Conservation (phyloP, 2,329 filamentous ascomycete species). For the Diatrype stigma region DNA sequence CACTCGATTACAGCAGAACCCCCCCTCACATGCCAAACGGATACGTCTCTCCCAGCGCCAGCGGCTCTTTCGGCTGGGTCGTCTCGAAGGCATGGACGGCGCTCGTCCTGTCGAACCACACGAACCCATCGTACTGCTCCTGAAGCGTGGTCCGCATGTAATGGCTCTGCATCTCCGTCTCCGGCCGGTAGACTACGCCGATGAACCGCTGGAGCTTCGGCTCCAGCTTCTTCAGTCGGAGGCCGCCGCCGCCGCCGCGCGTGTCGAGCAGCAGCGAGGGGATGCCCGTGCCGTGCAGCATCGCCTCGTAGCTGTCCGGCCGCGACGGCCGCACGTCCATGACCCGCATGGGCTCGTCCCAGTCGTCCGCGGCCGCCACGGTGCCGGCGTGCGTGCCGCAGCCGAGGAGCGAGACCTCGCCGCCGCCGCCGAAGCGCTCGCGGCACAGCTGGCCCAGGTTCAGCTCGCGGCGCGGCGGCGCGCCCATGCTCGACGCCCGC, state of each 20-base stretch:
- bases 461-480: conserved; percentile 35
- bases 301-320: conserved; percentile 43
- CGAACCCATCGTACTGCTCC: conserved; percentile 44
- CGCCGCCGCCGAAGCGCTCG: conserved; percentile 8
- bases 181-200: conserved; percentile 47
- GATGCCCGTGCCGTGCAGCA: conserved; percentile 43
- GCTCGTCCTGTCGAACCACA: conserved; percentile 45
- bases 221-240: conserved; percentile 26
- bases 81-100: conserved; percentile 42
- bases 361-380: conserved; percentile 46
- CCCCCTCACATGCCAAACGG: conserved; percentile 41
- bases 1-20: too few relatives aligned
- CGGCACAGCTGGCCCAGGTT: conserved; percentile 51
- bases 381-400: conserved; percentile 47
- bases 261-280: conserved; percentile 43
- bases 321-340: conserved; percentile 44
- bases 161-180: conserved; percentile 45
- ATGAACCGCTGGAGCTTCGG: conserved; percentile 45
- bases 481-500: conserved; percentile 48
- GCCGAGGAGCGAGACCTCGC: conserved; percentile 25
- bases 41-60: conserved; percentile 45
- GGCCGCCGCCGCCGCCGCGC: conserved; percentile 26
- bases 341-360: conserved; percentile 47
- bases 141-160: conserved; percentile 42
- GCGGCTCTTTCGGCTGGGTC: conserved; percentile 37